A percentile compares a stretch with the other conserved stretches of the same genome.
Evolutionary conservation across 441 rosid species (phyloP).

Genomic region (Erysimum cheiri): DNA sequence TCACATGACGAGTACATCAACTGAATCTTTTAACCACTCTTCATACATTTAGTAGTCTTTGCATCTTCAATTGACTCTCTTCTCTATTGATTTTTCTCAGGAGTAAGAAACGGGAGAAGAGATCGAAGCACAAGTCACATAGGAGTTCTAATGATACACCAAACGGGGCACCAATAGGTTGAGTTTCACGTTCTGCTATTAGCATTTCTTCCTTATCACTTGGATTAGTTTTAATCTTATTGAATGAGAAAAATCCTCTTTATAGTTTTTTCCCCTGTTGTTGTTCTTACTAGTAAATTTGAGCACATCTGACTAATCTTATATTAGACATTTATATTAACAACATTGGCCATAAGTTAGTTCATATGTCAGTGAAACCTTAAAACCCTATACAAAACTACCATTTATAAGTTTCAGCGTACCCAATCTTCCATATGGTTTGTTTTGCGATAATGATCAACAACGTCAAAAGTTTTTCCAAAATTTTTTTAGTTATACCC

Average conservation of each 20-base stretch:
- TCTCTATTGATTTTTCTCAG: constrained; percentile 42
- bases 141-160: constrained; percentile 59
- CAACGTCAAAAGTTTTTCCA: neutral
- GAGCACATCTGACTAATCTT: neutral
- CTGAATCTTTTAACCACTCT: constrained; percentile 22
- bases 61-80: constrained; percentile 5
- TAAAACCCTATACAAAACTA: neutral
- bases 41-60: neutral
- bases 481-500: neutral
- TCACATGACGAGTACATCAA: constrained; percentile 76
- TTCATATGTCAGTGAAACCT: constrained; percentile 1
- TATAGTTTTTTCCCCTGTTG: neutral
- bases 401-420: neutral
- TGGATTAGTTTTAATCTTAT: constrained; percentile 20
- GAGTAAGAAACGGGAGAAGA: constrained; percentile 89
- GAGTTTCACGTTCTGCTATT: constrained; percentile 15
- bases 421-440: neutral
- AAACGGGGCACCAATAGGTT: constrained; percentile 27
- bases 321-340: neutral
- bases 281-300: constrained; percentile 16
- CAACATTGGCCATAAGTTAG: neutral
- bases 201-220: constrained; percentile 8
- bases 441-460: neutral
- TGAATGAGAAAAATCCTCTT: neutral
- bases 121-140: constrained; percentile 84